A percentile compares a stretch with the other conserved stretches of the same genome.
These are phyloP conservation scores for Fomitopsis pulvina DNA, from an alignment of 768 basidiomycete species.

Conservation along the genomic window DNA sequence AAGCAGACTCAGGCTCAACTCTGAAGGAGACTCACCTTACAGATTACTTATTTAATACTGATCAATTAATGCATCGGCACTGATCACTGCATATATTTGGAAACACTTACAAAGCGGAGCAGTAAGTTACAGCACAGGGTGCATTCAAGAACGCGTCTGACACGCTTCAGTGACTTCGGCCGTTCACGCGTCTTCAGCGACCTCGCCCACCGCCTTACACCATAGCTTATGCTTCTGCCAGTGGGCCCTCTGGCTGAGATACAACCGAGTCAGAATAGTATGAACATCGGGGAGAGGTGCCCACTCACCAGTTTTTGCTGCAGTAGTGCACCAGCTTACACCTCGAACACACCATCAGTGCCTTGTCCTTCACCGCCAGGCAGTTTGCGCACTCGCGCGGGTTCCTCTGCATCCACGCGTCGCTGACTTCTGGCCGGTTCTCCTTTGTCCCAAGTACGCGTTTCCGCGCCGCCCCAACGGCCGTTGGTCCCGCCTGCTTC, in stretches of 20 bases:
- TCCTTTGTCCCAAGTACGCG: slow-evolving; percentile 17
- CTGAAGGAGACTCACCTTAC: too few species aligned
- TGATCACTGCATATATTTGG: too few species aligned
- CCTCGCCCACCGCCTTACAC: neutral
- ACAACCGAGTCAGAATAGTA: neutral
- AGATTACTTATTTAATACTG: too few species aligned
- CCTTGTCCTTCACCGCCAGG: slow-evolving; percentile 8
- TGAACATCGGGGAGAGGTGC: neutral
- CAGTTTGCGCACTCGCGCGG: slow-evolving; percentile 19
- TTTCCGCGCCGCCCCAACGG: slow-evolving; percentile 7
- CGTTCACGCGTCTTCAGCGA: neutral
- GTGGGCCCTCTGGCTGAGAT: slow-evolving; percentile 9
- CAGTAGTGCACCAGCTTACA: slow-evolving; percentile 22
- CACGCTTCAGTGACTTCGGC: too few species aligned
- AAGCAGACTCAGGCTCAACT: neutral
- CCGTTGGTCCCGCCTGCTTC: slow-evolving; percentile 5
- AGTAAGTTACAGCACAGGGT: too few species aligned
- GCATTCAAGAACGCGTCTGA: too few species aligned
- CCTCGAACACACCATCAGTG: slow-evolving; percentile 13
- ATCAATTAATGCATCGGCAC: too few species aligned
- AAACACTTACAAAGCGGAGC: too few species aligned
- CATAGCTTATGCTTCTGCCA: slow-evolving; percentile 10
- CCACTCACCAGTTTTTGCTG: slow-evolving; percentile 19
- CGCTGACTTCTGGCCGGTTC: slow-evolving; percentile 11
- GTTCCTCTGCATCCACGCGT: slow-evolving; percentile 15